A percentile compares a stretch with the other conserved stretches of the same genome.
Evolutionary conservation across 495 filamentous ascomycete species (phyloP).

Genomic region (Cercophora newfieldiana): DNA sequence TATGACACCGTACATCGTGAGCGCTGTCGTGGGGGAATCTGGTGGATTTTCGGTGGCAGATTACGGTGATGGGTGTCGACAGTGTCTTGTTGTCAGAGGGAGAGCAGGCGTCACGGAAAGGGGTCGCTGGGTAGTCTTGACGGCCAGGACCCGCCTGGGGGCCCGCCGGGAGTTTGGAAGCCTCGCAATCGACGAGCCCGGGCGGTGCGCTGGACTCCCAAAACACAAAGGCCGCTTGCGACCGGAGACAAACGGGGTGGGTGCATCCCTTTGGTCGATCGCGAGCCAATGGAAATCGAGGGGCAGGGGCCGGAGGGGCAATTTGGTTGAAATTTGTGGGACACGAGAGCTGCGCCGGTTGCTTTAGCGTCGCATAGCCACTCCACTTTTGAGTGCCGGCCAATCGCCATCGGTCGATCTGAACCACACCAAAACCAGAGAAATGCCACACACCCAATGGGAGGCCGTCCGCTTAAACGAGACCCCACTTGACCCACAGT

Average conservation of each 20-base stretch:
- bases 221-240: slow-evolving; percentile 6
- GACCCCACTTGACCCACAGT: not conserved
- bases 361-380: slow-evolving; percentile 24
- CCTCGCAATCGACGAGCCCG: slow-evolving; percentile 9
- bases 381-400: slow-evolving; percentile 3
- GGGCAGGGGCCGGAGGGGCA: slow-evolving; percentile 7
- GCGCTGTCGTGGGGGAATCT: slow-evolving; percentile 18
- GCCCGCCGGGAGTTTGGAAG: slow-evolving; percentile 24
- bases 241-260: not conserved
- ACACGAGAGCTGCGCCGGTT: slow-evolving; percentile 27
- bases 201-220: slow-evolving; percentile 24
- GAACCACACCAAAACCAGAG: no score
- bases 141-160: slow-evolving; percentile 18
- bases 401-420: slow-evolving; percentile 10
- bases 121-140: slow-evolving; percentile 16
- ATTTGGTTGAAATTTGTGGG: slow-evolving; percentile 12
- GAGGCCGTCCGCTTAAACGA: not conserved
- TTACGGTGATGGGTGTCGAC: slow-evolving; percentile 2
- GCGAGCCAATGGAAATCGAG: slow-evolving; percentile 5
- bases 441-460: slow-evolving; percentile 10
- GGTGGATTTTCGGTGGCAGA: slow-evolving; percentile 17
- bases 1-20: slow-evolving; percentile 29
- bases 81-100: slow-evolving; percentile 13
- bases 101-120: slow-evolving; percentile 17
- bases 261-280: not conserved